These are phyloP conservation scores for Myxozyma mucilagina DNA, from an alignment of 805 yeast genomes.

Conservation along the genomic window DNA sequence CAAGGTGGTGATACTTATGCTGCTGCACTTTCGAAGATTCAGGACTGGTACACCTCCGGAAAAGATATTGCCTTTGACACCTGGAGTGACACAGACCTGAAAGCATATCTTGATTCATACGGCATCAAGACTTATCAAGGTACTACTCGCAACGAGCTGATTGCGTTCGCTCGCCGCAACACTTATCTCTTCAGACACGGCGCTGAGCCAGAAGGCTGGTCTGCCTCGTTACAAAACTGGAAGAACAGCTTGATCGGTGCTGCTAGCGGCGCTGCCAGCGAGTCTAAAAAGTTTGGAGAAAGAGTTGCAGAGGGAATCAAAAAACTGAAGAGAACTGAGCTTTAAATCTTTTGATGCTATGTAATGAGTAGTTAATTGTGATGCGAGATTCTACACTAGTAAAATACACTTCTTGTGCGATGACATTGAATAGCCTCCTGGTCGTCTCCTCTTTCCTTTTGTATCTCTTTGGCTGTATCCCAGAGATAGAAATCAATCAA, in stretches of 20 bases:
- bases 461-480: conserved; percentile 48
- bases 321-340: not conserved
- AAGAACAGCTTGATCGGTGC: conserved; percentile 13
- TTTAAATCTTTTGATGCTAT: not conserved
- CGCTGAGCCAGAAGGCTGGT: conserved; percentile 21
- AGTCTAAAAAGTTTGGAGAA: conserved; percentile 13
- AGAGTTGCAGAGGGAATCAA: conserved; percentile 11
- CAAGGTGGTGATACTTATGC: conserved; percentile 45
- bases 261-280: conserved; percentile 13
- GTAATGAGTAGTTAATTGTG: not conserved
- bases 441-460: conserved; percentile 28
- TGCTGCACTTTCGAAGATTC: conserved; percentile 43
- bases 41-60: conserved; percentile 41
- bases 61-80: conserved; percentile 50
- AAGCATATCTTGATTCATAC: conserved; percentile 55
- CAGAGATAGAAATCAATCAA: conserved; percentile 48
- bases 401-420: conserved; percentile 42
- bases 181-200: conserved; percentile 25
- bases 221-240: conserved; percentile 12
- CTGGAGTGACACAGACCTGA: conserved; percentile 57
- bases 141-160: conserved; percentile 29
- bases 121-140: conserved; percentile 38
- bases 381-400: not conserved
- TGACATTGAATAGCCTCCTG: conserved; percentile 40
- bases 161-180: conserved; percentile 30